These are phyloP conservation scores for Fusarium decemcellulare DNA, from an alignment of 2,329 filamentous ascomycete genomes.

Conservation along the genomic window DNA sequence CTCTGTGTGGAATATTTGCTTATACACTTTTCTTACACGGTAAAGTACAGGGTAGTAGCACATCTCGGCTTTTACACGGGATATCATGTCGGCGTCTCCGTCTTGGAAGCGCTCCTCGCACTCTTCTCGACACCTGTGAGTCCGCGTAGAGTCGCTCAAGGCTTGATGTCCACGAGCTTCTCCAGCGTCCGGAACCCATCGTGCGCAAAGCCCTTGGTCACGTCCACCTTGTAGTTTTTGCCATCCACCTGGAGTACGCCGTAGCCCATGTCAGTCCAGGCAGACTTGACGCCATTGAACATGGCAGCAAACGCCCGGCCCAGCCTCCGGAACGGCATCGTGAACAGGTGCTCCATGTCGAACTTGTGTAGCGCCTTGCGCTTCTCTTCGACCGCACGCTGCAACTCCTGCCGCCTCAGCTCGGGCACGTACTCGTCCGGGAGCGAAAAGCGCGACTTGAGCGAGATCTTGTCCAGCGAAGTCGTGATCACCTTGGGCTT, in stretches of 20 bases:
- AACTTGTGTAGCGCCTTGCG: conserved; percentile 61
- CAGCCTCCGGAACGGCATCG: conserved; percentile 68
- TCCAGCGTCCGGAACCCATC: conserved; percentile 73
- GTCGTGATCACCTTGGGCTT: conserved; percentile 59
- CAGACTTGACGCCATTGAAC: conserved; percentile 62
- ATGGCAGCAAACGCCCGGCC: conserved; percentile 57
- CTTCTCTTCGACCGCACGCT: conserved; percentile 55
- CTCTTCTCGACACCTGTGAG: conserved; percentile 5
- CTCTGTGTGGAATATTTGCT: not conserved
- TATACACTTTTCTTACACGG: conserved; percentile 30
- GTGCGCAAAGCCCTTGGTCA: conserved; percentile 69
- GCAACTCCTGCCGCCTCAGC: conserved; percentile 47
- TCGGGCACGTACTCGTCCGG: conserved; percentile 56
- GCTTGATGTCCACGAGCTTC: conserved; percentile 59
- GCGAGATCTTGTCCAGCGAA: conserved; percentile 50
- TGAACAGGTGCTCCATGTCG: conserved; percentile 69
- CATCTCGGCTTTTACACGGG: not conserved
- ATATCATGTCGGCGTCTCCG: conserved; percentile 7
- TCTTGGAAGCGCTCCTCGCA: not conserved
- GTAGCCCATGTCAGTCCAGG: conserved; percentile 71
- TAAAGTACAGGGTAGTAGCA: conserved; percentile 39
- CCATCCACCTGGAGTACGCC: conserved; percentile 63
- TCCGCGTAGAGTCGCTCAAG: conserved; percentile 16
- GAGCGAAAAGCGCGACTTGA: conserved; percentile 57
- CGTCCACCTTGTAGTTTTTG: conserved; percentile 69